Evolutionary conservation across 345 rosid genomes (phyloP).

Genomic region (Lepidium sativum): DNA sequence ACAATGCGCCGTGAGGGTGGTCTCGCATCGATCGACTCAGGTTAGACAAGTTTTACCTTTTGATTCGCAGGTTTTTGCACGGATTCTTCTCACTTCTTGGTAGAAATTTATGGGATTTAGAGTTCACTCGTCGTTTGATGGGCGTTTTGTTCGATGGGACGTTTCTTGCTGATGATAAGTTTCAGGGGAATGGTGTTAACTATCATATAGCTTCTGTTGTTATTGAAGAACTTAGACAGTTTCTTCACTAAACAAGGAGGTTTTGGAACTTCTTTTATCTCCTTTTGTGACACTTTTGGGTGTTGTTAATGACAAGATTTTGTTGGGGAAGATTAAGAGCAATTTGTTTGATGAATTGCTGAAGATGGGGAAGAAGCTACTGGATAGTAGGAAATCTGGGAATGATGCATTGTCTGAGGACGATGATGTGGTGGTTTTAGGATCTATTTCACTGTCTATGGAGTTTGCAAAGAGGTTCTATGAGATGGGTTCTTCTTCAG

Average conservation of each 20-base stretch:
- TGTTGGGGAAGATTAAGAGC: conserved; percentile 64
- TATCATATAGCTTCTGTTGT: conserved; percentile 71
- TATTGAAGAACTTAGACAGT: conserved; percentile 60
- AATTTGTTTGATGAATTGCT: conserved; percentile 58
- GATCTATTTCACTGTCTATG: conserved; percentile 47
- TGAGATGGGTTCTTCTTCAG: conserved; percentile 65
- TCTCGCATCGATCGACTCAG: conserved; percentile 70
- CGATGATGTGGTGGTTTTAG: conserved; percentile 48
- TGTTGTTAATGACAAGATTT: conserved; percentile 49
- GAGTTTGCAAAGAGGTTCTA: conserved; percentile 55
- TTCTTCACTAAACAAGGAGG: conserved; percentile 46
- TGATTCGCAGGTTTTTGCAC: conserved; percentile 68
- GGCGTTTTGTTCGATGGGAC: conserved; percentile 39
- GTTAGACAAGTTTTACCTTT: conserved; percentile 79
- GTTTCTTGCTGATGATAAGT: conserved; percentile 45
- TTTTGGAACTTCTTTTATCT: conserved; percentile 37
- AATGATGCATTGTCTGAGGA: conserved; percentile 32
- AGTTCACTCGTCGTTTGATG: conserved; percentile 37
- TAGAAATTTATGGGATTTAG: conserved; percentile 57
- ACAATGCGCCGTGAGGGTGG: conserved; percentile 99
- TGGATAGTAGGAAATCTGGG: conserved; percentile 43
- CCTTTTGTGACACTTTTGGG: conserved; percentile 52
- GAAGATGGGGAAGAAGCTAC: conserved; percentile 43
- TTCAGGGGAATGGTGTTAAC: conserved; percentile 68
- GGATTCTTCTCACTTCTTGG: conserved; percentile 39